A percentile compares a stretch with the other conserved stretches of the same genome.
Conservation (phyloP, 768 basidiomycete species). For the Auriscalpium microsporum region DNA sequence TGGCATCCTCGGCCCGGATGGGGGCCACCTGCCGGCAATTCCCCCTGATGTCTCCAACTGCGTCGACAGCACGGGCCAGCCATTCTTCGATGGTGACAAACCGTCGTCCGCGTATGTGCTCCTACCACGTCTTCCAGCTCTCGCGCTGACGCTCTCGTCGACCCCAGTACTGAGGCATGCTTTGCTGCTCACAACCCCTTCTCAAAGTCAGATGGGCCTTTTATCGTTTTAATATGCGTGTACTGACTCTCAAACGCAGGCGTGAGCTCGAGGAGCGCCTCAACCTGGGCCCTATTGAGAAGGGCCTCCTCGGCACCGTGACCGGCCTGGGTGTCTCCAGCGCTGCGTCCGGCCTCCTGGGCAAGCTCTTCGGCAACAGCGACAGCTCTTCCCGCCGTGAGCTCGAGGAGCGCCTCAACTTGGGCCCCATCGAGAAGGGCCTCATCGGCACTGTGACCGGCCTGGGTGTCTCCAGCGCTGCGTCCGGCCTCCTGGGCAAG, state of each 20-base stretch:
- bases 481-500: not conserved
- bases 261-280: too few relatives aligned
- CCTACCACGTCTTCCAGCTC: not conserved
- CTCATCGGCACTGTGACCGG: not conserved
- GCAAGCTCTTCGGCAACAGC: not conserved
- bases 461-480: not conserved
- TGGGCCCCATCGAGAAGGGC: not conserved
- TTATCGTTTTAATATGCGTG: too few relatives aligned
- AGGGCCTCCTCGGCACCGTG: not conserved
- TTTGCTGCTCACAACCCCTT: too few relatives aligned
- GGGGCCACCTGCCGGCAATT: not conserved
- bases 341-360: not conserved
- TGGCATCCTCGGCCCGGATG: not conserved
- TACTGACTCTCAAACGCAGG: too few relatives aligned
- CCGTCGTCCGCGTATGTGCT: not conserved
- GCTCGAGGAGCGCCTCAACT: too few relatives aligned
- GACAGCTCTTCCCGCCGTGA: not conserved
- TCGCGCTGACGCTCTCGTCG: not conserved
- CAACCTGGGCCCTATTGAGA: not conserved
- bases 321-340: not conserved
- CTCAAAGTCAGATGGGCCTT: too few relatives aligned
- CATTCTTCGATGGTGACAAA: not conserved
- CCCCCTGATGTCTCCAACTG: not conserved
- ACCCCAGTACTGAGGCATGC: not conserved
- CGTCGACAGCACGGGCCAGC: not conserved